phyloP scores from a whole-genome alignment of 306 rosid genomes.

The Prunus campanulata region DNA sequence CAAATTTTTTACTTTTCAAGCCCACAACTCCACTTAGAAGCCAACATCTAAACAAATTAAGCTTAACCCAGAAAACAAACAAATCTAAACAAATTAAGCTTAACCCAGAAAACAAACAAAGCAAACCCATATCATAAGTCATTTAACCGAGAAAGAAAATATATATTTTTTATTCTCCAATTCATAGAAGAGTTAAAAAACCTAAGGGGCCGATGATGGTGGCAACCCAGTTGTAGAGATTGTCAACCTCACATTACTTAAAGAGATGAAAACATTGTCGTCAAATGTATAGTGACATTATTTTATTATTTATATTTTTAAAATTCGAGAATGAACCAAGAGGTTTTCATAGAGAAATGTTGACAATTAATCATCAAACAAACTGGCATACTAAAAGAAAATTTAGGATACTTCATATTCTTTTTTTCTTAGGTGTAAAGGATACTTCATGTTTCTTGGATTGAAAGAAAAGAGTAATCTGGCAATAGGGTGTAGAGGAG shows the following conservation, averaged over 20 bases:
- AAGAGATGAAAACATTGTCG: too few species aligned
- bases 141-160: background rate
- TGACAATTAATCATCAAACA: too few species aligned
- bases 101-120: background rate
- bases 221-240: conserved; percentile 90
- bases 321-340: too few species aligned
- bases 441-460: too few species aligned
- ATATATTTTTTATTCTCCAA: background rate
- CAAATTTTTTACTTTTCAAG: background rate
- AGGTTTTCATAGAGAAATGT: too few species aligned
- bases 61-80: background rate
- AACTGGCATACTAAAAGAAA: too few species aligned
- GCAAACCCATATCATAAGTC: background rate
- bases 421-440: too few species aligned
- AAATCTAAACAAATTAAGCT: background rate
- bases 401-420: too few species aligned
- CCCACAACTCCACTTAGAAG: background rate
- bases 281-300: too few species aligned
- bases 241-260: conserved; percentile 53
- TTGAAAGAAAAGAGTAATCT: too few species aligned
- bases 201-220: conserved; percentile 77
- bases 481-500: too few species aligned
- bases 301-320: too few species aligned
- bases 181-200: background rate
- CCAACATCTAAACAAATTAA: background rate